Conservation (phyloP, 257 asterid genomes). For the Nicotiana paniculata region DNA sequence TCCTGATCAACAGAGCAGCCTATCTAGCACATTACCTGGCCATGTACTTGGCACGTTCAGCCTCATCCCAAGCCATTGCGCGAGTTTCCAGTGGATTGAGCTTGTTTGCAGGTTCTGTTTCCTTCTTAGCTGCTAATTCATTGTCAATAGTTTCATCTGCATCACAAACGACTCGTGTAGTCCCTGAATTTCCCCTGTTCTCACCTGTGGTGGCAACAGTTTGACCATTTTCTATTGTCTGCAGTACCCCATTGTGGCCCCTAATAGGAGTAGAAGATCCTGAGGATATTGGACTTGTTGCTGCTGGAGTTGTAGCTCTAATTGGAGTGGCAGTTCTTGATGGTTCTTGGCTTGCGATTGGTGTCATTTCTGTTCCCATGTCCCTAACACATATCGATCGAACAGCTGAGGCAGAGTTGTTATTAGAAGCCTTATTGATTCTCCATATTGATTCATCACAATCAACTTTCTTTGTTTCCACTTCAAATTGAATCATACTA, state of each 20-base stretch:
- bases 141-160: slow-evolving; percentile 27
- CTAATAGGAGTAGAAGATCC: slow-evolving; percentile 55
- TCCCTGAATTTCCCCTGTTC: slow-evolving; percentile 23
- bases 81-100: slow-evolving; percentile 59
- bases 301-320: slow-evolving; percentile 52
- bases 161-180: slow-evolving; percentile 27
- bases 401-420: slow-evolving; percentile 36
- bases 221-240: slow-evolving; percentile 20
- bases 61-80: slow-evolving; percentile 94
- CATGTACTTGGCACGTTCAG: slow-evolving; percentile 82
- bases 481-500: slow-evolving; percentile 24
- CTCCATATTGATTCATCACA: slow-evolving; percentile 67
- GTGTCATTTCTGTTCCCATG: slow-evolving; percentile 98
- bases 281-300: slow-evolving; percentile 56
- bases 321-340: slow-evolving; percentile 89
- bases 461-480: slow-evolving; percentile 69
- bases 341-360: slow-evolving; percentile 84
- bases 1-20: background rate
- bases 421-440: slow-evolving; percentile 39
- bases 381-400: slow-evolving; percentile 78
- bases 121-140: slow-evolving; percentile 10
- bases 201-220: slow-evolving; percentile 20
- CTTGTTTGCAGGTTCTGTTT: slow-evolving; percentile 22
- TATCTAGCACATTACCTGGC: slow-evolving; percentile 48
- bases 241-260: slow-evolving; percentile 27